Evolutionary conservation across 106 monocot species (phyloP).

Genomic region (Gastrodia elata): DNA sequence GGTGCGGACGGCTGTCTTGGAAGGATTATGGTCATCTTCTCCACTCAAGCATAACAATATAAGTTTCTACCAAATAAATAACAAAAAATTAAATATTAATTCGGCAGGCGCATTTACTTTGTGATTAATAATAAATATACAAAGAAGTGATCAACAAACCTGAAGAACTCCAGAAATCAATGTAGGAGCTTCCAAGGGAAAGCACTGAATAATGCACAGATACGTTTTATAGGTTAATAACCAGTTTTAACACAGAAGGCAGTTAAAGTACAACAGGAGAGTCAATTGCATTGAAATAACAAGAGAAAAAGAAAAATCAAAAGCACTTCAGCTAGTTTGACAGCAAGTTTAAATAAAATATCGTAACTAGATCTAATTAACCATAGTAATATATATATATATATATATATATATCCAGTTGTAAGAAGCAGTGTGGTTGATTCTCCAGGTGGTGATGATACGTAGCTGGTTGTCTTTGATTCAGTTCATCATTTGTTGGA

Average conservation of each 20-base stretch:
- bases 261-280: not conserved
- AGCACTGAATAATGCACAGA: slow-evolving; percentile 59
- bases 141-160: slow-evolving; percentile 32
- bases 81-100: too few relatives aligned
- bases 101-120: too few relatives aligned
- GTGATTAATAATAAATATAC: not conserved
- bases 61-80: slow-evolving; percentile 50
- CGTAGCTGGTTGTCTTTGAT: too few relatives aligned
- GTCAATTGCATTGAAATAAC: not conserved
- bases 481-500: too few relatives aligned
- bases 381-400: too few relatives aligned
- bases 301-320: too few relatives aligned
- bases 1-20: slow-evolving; percentile 55
- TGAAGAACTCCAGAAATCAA: slow-evolving; percentile 71
- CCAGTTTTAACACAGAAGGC: not conserved
- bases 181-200: slow-evolving; percentile 77
- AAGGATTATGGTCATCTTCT: slow-evolving; percentile 64
- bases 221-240: slow-evolving; percentile 9
- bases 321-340: too few relatives aligned
- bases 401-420: too few relatives aligned
- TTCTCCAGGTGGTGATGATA: too few relatives aligned
- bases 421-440: too few relatives aligned
- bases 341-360: too few relatives aligned
- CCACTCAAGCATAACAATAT: slow-evolving; percentile 58
- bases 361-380: too few relatives aligned